Evolutionary conservation across 2,329 filamentous ascomycete species (phyloP), one percentile per base, ranked within the genome.

Genomic region (Periconia sp.): DNA sequence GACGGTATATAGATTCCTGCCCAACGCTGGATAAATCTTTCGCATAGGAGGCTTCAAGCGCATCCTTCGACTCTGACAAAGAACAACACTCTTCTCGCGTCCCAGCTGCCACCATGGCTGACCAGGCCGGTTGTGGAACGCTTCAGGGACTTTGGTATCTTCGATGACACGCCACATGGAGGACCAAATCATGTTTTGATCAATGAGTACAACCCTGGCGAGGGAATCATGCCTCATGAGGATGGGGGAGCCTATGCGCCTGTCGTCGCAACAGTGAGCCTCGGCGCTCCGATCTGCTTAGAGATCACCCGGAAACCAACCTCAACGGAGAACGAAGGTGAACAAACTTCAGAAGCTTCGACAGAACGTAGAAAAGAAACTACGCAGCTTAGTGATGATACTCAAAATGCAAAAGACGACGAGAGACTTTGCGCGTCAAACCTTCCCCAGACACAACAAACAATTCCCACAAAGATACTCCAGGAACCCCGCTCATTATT

Each of bases 141-240:
- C 24, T 72, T 78, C 47, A 52, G 73, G 16, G 51, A 59, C 2
- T 58, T 80, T 0, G 71, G 70, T 4, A 71, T 85, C 10, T 87
- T 86, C 61, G 49, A 66, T 2, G 65, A 76, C 15, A 89, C 91
- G 36, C 88, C 89, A 4, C 92, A 97, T 63, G 59, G 75, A 13
- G 78, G 76, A 4, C 89, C 92, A 3, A 99, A 97, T 59, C 94
- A 97, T 71, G 89, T 95, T 32, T 78, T 97, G 25, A 84, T 97
- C 57, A 99, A 99, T 63, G 92, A 96, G 68, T 99, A 97, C 68
- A 78, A 79, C 1, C 84, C 89, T 0, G 89, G 89, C 2, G 83
- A 96, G 50, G 92, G 92, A n/a, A 97, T 97, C 54, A 95, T 96
- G 89, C 86, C 92, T 33, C 92, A 97, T 68, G 94, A 96, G 77